These are phyloP conservation scores for Mortierella polycephala DNA, from an alignment of 371 early-diverging fungal genomes.

Conservation along the genomic window DNA sequence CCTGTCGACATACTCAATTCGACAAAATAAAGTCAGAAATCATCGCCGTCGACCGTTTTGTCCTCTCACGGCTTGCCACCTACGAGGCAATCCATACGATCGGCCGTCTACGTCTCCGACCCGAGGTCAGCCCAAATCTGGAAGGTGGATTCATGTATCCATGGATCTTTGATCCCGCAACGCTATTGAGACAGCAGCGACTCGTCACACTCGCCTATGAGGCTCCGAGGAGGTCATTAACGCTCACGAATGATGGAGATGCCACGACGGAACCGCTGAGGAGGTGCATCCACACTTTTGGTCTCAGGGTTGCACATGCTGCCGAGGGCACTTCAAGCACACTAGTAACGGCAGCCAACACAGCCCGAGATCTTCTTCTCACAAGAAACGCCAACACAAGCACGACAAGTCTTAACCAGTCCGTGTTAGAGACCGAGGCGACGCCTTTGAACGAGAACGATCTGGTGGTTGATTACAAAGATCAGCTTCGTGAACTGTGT, in stretches of 20 bases:
- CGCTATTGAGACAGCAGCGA: slow-evolving; percentile 48
- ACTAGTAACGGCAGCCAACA: slow-evolving; percentile 4
- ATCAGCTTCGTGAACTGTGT: slow-evolving; percentile 48
- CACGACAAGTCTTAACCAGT: slow-evolving; percentile 34
- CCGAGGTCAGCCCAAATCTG: slow-evolving; percentile 30
- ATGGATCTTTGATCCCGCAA: slow-evolving; percentile 54
- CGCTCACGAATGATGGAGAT: slow-evolving; percentile 4
- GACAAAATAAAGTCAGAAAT: slow-evolving; percentile 63
- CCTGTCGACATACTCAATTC: slow-evolving; percentile 33
- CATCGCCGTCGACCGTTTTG: slow-evolving; percentile 61
- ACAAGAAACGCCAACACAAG: slow-evolving; percentile 37
- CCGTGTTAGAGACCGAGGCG: slow-evolving; percentile 32
- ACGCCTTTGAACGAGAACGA: slow-evolving; percentile 20
- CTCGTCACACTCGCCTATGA: slow-evolving; percentile 46
- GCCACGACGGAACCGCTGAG: background rate
- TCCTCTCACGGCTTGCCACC: slow-evolving; percentile 71
- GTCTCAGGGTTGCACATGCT: slow-evolving; percentile 13
- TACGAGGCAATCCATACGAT: slow-evolving; percentile 78
- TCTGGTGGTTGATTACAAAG: slow-evolving; percentile 38
- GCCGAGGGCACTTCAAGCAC: slow-evolving; percentile 7
- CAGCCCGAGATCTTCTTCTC: slow-evolving; percentile 21
- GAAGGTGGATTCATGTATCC: slow-evolving; percentile 45
- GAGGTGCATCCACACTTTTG: slow-evolving; percentile 42
- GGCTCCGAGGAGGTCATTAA: slow-evolving; percentile 18
- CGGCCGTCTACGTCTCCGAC: slow-evolving; percentile 55